Base-by-base conservation (phyloP, 805 yeast species). In the Myxozyma sirexii region DNA sequence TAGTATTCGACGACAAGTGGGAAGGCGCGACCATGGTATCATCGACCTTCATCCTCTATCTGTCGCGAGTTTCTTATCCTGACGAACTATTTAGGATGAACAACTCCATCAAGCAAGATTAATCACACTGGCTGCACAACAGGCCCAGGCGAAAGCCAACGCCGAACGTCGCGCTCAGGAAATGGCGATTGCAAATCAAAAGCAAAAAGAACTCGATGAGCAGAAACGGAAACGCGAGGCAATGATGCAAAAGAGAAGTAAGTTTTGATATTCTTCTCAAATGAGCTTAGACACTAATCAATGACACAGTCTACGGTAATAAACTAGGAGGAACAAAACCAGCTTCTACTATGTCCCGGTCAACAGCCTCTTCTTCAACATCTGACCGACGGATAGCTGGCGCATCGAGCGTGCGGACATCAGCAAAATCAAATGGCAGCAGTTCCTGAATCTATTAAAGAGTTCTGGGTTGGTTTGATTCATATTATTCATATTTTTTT, bases 191-290 rank as follows among this genome's bases (percentile, higher is more conserved):
- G 54, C 41, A 21, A 29, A 33, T 15, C 43, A 50, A 26, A 47
- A 29, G 43, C 37, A 48, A 15, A 17, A 33, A 19, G 60, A 60
- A 19, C 46, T 39, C 17, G 66, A 59, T 27, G 66, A 55, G 48
- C 54, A 42, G 48, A 51, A 55, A 15, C 56, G 94, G 37, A 48
- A 49, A 37, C 57, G 57, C 4, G 66, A 62, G 23, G 66, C 56
- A 2, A n/a, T 52, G 17, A 5, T 56, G 41, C 57, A 60, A 39
- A 62, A 62, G 58, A 26, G 66, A 51, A 54, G 65, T 60, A 45
- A 13, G 58, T 47, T 24, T 31, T 10, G 8, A 15, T 3, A n/a
- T 24, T 12, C 21, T 37, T 23, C 7, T 5, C 23, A 27, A n/a
- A n/a, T n/a, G n/a, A n/a, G n/a, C n/a, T n/a, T n/a, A n/a, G n/a